phyloP scores from a whole-genome alignment of 257 asterid species.

The Jaltomata sinuosa region DNA sequence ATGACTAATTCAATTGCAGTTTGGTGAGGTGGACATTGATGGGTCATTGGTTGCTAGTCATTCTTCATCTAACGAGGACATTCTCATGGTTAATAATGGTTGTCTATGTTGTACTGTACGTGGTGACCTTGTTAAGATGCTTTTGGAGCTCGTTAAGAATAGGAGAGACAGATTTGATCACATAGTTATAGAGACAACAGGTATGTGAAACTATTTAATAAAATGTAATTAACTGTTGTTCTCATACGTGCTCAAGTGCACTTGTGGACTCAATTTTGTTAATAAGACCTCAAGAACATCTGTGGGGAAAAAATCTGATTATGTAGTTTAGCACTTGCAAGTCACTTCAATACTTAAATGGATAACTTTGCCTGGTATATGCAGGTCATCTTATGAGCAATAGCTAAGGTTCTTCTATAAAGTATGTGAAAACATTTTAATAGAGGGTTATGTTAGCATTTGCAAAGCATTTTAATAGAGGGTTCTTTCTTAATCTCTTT shows the following conservation, averaged over 20 bases:
- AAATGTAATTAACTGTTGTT: neutral
- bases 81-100: constrained; percentile 93
- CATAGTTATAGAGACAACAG: constrained; percentile 94
- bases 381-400: neutral
- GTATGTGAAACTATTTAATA: constrained; percentile 21
- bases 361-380: neutral
- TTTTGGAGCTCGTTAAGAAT: constrained; percentile 81
- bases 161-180: constrained; percentile 79
- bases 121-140: constrained; percentile 97
- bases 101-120: constrained; percentile 93
- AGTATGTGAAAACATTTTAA: neutral
- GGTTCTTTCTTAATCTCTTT: neutral
- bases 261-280: neutral
- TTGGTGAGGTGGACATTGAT: constrained; percentile 97
- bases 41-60: constrained; percentile 93
- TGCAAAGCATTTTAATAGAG: neutral
- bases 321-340: neutral
- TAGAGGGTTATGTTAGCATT: neutral
- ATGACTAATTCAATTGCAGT: constrained; percentile 38
- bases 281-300: neutral
- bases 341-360: neutral
- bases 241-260: neutral
- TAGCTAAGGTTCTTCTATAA: neutral
- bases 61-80: constrained; percentile 82
- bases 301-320: neutral